Evolutionary conservation across 2,329 filamentous ascomycete species (phyloP).

Genomic region (Aspergillus fijiensis): DNA sequence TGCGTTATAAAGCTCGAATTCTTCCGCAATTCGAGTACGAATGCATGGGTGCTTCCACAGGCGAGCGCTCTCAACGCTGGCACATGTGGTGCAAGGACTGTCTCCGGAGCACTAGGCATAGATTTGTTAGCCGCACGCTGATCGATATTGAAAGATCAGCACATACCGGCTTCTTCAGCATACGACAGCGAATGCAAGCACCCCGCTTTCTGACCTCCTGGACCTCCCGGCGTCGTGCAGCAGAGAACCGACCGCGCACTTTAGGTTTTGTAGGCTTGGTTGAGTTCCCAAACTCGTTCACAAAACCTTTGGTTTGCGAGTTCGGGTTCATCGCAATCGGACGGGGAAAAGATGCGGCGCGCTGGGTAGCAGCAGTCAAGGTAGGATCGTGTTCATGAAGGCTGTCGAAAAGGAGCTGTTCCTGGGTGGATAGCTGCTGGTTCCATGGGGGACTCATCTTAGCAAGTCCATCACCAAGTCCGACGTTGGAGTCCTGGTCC

Average conservation of each 20-base stretch:
- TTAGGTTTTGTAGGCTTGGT: slow-evolving; percentile 47
- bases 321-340: slow-evolving; percentile 47
- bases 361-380: slow-evolving; percentile 40
- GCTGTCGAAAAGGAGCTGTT: slow-evolving; percentile 42
- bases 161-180: slow-evolving; percentile 60
- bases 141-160: not conserved
- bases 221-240: slow-evolving; percentile 58
- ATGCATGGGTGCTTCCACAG: slow-evolving; percentile 62
- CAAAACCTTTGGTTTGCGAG: slow-evolving; percentile 40
- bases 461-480: slow-evolving; percentile 29
- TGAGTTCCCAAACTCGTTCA: slow-evolving; percentile 42
- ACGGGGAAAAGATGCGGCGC: slow-evolving; percentile 41
- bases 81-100: slow-evolving; percentile 59
- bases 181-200: slow-evolving; percentile 62
- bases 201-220: slow-evolving; percentile 60
- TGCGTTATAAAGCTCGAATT: slow-evolving; percentile 58
- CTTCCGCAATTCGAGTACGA: slow-evolving; percentile 57
- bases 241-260: slow-evolving; percentile 57
- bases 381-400: slow-evolving; percentile 42
- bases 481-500: slow-evolving; percentile 32
- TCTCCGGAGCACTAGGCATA: slow-evolving; percentile 54
- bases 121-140: slow-evolving; percentile 9
- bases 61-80: slow-evolving; percentile 59
- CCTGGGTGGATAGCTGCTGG: slow-evolving; percentile 39
- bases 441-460: slow-evolving; percentile 34